phyloP scores from a whole-genome alignment of 2,329 filamentous ascomycete species.

The Penicillium vulpinum region DNA sequence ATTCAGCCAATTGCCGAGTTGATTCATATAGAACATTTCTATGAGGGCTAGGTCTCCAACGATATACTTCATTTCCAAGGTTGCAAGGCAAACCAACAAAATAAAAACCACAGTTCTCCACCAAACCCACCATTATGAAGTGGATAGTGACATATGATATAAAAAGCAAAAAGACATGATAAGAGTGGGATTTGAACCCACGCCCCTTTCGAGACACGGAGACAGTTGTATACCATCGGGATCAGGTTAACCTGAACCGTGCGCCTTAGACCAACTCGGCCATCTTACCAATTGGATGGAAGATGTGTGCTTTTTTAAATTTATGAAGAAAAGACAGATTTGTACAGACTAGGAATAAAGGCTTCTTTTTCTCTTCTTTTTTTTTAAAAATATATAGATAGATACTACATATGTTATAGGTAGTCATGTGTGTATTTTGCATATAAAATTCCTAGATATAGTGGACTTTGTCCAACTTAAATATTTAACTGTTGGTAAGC shows the following conservation, averaged over 20 bases:
- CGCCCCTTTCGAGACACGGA: conserved; percentile 15
- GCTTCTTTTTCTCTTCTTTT: neutral
- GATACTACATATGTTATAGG: no score
- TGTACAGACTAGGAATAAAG: neutral
- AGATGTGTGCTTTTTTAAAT: rapidly evolving
- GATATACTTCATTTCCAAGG: no score
- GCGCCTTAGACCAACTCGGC: conserved; percentile 40
- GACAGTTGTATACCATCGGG: conserved; percentile 16
- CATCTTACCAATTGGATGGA: conserved; percentile 30
- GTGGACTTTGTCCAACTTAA: neutral
- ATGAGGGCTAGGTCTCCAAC: neutral
- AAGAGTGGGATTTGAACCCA: conserved; percentile 17
- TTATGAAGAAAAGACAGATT: neutral
- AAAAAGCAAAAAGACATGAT: conserved; percentile 8
- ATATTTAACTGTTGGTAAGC: neutral
- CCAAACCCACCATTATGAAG: no score
- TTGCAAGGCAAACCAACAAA: neutral
- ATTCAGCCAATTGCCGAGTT: no score
- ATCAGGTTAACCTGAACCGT: conserved; percentile 35
- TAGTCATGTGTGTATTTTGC: no score
- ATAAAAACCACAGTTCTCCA: neutral
- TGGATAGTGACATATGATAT: neutral
- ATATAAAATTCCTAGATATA: no score
- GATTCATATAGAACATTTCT: no score
- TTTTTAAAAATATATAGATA: no score